Base-by-base conservation (phyloP, 495 filamentous ascomycete genomes). In the Pseudevernia furfuracea region DNA sequence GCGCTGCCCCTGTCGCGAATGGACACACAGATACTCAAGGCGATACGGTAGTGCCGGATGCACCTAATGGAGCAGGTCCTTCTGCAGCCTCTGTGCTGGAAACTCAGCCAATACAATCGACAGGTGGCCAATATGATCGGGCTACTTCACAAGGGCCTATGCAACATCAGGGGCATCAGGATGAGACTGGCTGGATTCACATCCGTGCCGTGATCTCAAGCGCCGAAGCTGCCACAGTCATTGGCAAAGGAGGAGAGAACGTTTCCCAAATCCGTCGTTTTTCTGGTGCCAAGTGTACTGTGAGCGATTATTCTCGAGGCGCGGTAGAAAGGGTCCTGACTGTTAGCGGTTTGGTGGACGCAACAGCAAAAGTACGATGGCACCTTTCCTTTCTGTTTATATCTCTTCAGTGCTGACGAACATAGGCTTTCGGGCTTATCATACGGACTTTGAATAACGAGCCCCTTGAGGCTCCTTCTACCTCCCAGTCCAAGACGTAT, bases 391-490 rank as follows among this genome's bases (percentile, higher is more conserved):
- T 1, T 21, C 30, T 19, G 49, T 44, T 62, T 38, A 19, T 25
- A 55, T 58, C 23, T 30, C 48, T 36, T 28, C 39, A 21, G 4
- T 62, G 60, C 43, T 58, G 44, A 67, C 53, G 70, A 68, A 61
- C 49, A 58, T 67, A 97, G 94, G 94, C 95, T 14, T 98, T 98
- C 76, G 94, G 94, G 69, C 78, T 98, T 58, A 98, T 98, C 73
- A 97, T 98, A 68, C 90, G 94, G 67, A 98, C 94, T 39, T 80
- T 98, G 64, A 98, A 97, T 81, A 95, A 97, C 74, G 94, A 98
- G 77, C 87, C 89, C 48, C 81, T 97, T 69, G 86, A 89, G 64
- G 80, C 88, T 70, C 78, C 93, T 65, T 98, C 94, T 43, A 95
- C 85, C 71, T 81, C 90, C 60, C 89, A 94, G 69, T 97, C 94